Conservation (phyloP, 106 monocot genomes). For the Dioscorea alata region DNA sequence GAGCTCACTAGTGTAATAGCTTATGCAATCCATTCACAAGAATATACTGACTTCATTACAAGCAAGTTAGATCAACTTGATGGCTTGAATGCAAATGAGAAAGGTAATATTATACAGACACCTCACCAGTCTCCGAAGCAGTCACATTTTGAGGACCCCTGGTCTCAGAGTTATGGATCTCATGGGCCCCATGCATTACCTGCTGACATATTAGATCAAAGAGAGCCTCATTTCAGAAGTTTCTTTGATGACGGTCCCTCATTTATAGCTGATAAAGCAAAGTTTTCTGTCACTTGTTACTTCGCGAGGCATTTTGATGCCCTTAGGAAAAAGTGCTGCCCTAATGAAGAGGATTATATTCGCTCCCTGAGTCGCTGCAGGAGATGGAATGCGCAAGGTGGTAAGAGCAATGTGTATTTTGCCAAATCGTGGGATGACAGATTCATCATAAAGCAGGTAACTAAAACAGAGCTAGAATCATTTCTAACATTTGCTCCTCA, state of each 20-base stretch:
- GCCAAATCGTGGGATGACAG: constrained; percentile 90
- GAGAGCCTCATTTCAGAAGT: constrained; percentile 54
- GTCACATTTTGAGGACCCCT: constrained; percentile 8
- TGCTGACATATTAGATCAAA: constrained; percentile 20
- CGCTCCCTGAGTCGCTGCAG: constrained; percentile 79
- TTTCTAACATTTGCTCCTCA: constrained; percentile 81
- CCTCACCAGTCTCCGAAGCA: constrained; percentile 3
- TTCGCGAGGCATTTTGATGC: constrained; percentile 80
- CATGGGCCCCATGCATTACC: constrained; percentile 20
- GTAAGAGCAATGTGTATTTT: constrained; percentile 97
- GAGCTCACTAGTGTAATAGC: constrained; percentile 74
- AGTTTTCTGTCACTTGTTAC: constrained; percentile 85
- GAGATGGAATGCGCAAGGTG: constrained; percentile 91
- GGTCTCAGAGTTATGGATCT: constrained; percentile 7
- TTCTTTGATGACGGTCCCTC: constrained; percentile 71
- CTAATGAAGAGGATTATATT: constrained; percentile 59
- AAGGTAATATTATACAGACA: not conserved
- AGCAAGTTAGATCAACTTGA: constrained; percentile 15
- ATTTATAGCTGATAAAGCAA: constrained; percentile 50
- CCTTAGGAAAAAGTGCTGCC: constrained; percentile 75
- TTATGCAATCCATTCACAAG: constrained; percentile 59
- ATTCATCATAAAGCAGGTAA: constrained; percentile 91
- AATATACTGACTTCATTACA: constrained; percentile 48
- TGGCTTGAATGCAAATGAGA: constrained; percentile 8
- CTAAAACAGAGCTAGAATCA: constrained; percentile 89